Base-by-base conservation (phyloP, 108 stramenopile genomes). In the Pelagomonas calceolata region DNA sequence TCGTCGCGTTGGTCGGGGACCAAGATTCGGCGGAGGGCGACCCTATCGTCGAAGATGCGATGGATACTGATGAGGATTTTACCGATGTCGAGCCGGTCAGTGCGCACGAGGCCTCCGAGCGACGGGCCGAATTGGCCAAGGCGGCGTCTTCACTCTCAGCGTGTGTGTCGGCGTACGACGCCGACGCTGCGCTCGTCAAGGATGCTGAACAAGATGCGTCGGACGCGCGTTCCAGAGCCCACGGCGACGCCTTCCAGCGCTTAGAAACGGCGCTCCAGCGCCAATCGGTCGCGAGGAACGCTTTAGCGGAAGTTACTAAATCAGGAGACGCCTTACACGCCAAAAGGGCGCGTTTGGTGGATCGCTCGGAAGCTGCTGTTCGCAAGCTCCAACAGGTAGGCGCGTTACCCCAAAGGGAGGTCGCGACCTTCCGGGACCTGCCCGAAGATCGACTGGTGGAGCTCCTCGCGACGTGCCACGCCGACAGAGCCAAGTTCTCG, bases 341-440 rank as follows among this genome's bases (percentile, higher is more conserved):
- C 21, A 4, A 26, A 1, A 17, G 51, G 21, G 21, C 14, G 51
- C 21, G 18, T 1, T 26, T 60, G 21, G 7, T 30, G 21, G 21
- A 60, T 17, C 51, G 51, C 21, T 85, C 91, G 21, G 93, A 95
- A 37, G 84, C 78, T 64, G 91, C 91, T 73, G 84, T 88, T 88
- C 73, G 90, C 30, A 92, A 93, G 78, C 94, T 96, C 46, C 91
- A 89, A 76, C 94, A 92, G 69, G 81, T 98, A 29, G 97, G 97
- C 34, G 84, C 91, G 4, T 81, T 96, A 36, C 95, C 97, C 5
- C 82, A 88, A 44, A 81, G 81, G 9, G 95, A 96, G 75, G 87
- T 94, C 16, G 77, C 82, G 65, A 79, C 85, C 15, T 90, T 86
- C 81, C 75, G 84, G 68, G 78, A 84, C 34, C 74, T 85, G 67